A percentile compares a stretch with the other conserved stretches of the same genome.
These are phyloP conservation scores for Diaporthe humulicola DNA, from an alignment of 2,329 filamentous ascomycete species.

Conservation along the genomic window DNA sequence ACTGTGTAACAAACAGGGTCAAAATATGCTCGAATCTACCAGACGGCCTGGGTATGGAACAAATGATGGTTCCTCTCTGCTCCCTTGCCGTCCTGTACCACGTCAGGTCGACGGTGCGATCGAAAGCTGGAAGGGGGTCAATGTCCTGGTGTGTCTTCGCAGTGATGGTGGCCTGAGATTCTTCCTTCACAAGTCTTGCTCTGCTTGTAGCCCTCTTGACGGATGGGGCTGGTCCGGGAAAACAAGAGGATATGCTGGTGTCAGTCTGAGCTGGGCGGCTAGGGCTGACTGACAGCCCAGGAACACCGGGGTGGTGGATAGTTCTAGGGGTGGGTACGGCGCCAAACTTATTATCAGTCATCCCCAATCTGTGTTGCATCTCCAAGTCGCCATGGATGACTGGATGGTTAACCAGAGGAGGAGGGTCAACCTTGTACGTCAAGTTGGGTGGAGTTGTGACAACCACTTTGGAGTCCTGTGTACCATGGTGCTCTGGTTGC, in stretches of 20 bases:
- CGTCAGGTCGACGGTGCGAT: constrained; percentile 43
- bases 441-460: neutral
- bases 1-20: constrained; percentile 21
- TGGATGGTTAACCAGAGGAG: constrained; percentile 29
- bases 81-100: constrained; percentile 37
- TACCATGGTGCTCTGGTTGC: neutral
- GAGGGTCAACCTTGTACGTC: neutral
- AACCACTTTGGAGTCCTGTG: neutral
- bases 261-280: constrained; percentile 22
- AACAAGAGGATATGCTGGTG: neutral
- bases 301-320: neutral
- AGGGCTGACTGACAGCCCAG: constrained; percentile 13
- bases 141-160: constrained; percentile 2
- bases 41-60: constrained; percentile 10
- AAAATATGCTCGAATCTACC: constrained; percentile 39
- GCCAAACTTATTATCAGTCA: neutral
- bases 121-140: constrained; percentile 46
- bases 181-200: neutral
- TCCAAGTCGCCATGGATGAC: constrained; percentile 11
- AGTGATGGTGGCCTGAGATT: neutral
- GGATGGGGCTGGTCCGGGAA: neutral
- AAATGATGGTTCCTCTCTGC: constrained; percentile 23
- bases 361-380: neutral
- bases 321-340: neutral
- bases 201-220: neutral